These are phyloP conservation scores for Cornus kousa DNA, from an alignment of 148 eudicot species.

Conservation along the genomic window DNA sequence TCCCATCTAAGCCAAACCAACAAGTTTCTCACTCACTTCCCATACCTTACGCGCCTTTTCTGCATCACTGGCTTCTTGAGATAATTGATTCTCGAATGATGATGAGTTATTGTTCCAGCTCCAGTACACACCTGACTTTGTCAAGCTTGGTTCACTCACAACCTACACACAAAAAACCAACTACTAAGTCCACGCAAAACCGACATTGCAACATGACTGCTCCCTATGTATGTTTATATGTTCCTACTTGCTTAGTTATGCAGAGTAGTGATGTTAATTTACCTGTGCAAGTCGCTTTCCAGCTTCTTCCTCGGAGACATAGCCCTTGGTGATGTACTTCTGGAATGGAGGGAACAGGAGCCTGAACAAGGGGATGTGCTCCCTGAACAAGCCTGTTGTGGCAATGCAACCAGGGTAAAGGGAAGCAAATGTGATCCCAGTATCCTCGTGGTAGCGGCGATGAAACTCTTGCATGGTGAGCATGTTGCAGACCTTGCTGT, in stretches of 20 bases:
- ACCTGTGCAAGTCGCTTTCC: conserved; percentile 96
- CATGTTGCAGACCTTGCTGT: conserved; percentile 99
- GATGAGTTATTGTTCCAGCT: conserved; percentile 74
- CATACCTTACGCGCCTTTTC: conserved; percentile 59
- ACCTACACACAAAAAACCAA: conserved; percentile 26
- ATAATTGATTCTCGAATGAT: conserved; percentile 63
- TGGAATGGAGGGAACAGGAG: conserved; percentile 92
- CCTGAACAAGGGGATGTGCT: conserved; percentile 80
- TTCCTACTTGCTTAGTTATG: neutral
- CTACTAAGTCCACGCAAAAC: neutral
- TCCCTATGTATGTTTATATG: neutral
- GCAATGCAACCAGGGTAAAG: conserved; percentile 97
- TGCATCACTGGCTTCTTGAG: conserved; percentile 63
- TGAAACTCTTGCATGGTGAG: conserved; percentile 97
- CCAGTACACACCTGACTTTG: conserved; percentile 80
- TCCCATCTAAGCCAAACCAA: conserved; percentile 49
- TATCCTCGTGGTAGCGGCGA: conserved; percentile 79
- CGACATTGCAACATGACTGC: neutral
- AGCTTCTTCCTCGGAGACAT: conserved; percentile 86
- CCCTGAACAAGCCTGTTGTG: conserved; percentile 83
- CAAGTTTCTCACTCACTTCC: conserved; percentile 75
- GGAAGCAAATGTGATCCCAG: conserved; percentile 83
- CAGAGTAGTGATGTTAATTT: neutral
- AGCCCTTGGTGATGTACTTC: conserved; percentile 92
- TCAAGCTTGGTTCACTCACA: conserved; percentile 69